Evolutionary conservation across 108 stramenopile genomes (phyloP).

Genomic region (Cylindrotheca fusiformis): DNA sequence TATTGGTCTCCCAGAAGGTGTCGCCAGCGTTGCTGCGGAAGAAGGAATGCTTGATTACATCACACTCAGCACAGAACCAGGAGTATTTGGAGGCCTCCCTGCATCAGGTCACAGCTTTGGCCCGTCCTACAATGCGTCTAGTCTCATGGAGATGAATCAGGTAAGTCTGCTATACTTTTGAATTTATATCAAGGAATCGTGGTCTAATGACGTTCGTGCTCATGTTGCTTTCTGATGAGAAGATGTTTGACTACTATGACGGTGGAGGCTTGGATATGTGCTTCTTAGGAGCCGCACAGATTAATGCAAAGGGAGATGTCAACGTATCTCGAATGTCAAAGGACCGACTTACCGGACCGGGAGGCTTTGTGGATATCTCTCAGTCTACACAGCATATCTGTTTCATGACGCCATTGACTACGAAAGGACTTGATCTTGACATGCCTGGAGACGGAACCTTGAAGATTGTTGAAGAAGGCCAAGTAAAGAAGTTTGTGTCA

Average conservation of each 20-base stretch:
- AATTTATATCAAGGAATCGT: constrained; percentile 20
- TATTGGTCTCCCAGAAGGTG: constrained; percentile 80
- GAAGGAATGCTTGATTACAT: constrained; percentile 64
- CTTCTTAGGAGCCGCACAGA: constrained; percentile 62
- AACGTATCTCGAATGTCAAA: constrained; percentile 74
- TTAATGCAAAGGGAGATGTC: constrained; percentile 62
- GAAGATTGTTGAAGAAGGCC: constrained; percentile 56
- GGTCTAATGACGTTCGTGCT: not conserved
- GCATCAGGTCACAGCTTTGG: constrained; percentile 77
- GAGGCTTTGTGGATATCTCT: constrained; percentile 83
- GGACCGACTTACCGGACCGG: constrained; percentile 68
- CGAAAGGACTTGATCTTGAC: constrained; percentile 61
- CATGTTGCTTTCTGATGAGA: constrained; percentile 1
- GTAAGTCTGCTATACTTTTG: not conserved
- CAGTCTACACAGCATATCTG: constrained; percentile 56
- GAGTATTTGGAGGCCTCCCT: constrained; percentile 52
- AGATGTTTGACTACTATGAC: constrained; percentile 76
- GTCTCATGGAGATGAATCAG: constrained; percentile 74
- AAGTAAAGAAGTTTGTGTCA: constrained; percentile 68
- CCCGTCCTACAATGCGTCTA: constrained; percentile 64
- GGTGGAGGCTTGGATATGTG: constrained; percentile 52
- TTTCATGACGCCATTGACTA: constrained; percentile 68
- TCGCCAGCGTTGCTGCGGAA: constrained; percentile 74
- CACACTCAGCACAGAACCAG: constrained; percentile 78
- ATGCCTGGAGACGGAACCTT: constrained; percentile 47